Percentiles rank a stretch among this genome's conserved stretches.
Evolutionary conservation across 1,139 yeast genomes (phyloP).

Genomic region (Saccharomycopsis crataegensis): DNA sequence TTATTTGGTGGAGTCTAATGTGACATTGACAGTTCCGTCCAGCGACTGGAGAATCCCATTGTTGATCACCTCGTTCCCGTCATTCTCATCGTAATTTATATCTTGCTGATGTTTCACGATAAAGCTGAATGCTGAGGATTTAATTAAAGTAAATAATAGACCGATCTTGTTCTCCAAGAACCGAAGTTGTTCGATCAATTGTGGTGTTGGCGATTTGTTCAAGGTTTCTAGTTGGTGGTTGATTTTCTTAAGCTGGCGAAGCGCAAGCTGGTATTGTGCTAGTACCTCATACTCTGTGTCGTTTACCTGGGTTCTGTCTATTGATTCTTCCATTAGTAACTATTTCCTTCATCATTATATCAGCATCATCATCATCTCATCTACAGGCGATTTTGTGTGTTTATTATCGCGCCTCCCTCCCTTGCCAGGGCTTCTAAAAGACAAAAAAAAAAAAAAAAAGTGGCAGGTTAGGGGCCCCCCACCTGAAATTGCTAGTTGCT

Average conservation of each 20-base stretch:
- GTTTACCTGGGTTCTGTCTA: slow-evolving; percentile 14
- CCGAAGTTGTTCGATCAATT: slow-evolving; percentile 13
- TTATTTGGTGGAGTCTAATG: slow-evolving; percentile 15
- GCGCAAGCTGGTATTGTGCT: slow-evolving; percentile 11
- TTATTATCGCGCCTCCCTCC: no score
- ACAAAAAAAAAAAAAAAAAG: no score
- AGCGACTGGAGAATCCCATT: slow-evolving; percentile 12
- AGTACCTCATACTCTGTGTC: slow-evolving; percentile 9
- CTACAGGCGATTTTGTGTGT: no score
- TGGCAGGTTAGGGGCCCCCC: no score
- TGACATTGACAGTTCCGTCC: slow-evolving; percentile 19
- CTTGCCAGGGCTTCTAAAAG: no score
- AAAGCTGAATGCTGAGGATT: slow-evolving; percentile 18
- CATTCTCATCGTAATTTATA: slow-evolving; percentile 10
- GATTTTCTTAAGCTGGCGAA: slow-evolving; percentile 6
- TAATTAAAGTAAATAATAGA: slow-evolving; percentile 14
- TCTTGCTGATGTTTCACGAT: slow-evolving; percentile 20
- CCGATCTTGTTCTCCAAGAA: slow-evolving; percentile 19
- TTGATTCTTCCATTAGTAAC: slow-evolving; percentile 5
- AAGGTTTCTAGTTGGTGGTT: slow-evolving; percentile 8
- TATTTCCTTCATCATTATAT: no score
- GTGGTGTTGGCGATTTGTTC: slow-evolving; percentile 9
- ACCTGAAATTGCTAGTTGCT: no score
- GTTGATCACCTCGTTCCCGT: not conserved
- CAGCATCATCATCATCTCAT: no score